Evolutionary conservation across 192 early-diverging fungal genomes (phyloP).

Genomic region (Rhizophagus clarus): DNA sequence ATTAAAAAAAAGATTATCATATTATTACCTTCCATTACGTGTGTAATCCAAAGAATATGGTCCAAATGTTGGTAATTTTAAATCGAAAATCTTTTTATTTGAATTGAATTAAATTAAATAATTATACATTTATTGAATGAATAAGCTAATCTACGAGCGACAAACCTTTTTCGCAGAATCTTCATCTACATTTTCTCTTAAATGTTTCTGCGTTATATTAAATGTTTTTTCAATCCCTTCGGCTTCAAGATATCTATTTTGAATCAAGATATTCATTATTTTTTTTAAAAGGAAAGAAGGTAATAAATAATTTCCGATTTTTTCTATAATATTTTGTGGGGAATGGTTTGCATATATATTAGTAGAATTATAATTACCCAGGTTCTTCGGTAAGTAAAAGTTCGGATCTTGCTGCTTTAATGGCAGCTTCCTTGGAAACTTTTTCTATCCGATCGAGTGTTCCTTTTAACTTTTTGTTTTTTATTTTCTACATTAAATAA

Average conservation of each 20-base stretch:
- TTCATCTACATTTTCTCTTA: constrained; percentile 71
- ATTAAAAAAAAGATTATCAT: neutral
- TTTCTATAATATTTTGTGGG: no score
- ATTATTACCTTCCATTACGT: constrained; percentile 64
- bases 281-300: neutral
- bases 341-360: neutral
- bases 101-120: neutral
- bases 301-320: no score
- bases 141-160: neutral
- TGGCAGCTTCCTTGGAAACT: constrained; percentile 64
- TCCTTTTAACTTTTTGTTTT: constrained; percentile 74
- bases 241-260: constrained; percentile 82
- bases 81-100: constrained; percentile 65
- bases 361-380: constrained; percentile 5
- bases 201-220: constrained; percentile 74
- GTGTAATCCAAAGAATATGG: constrained; percentile 92
- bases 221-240: constrained; percentile 91
- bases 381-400: constrained; percentile 66
- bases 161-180: constrained; percentile 69
- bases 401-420: constrained; percentile 76
- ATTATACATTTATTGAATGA: neutral
- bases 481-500: constrained; percentile 45
- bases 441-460: constrained; percentile 64
- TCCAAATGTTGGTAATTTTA: constrained; percentile 78
- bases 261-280: constrained; percentile 17